A percentile compares a stretch with the other conserved stretches of the same genome.
These are phyloP conservation scores for Petunia hybrid DNA, from an alignment of 305 asterid species.

Conservation along the genomic window DNA sequence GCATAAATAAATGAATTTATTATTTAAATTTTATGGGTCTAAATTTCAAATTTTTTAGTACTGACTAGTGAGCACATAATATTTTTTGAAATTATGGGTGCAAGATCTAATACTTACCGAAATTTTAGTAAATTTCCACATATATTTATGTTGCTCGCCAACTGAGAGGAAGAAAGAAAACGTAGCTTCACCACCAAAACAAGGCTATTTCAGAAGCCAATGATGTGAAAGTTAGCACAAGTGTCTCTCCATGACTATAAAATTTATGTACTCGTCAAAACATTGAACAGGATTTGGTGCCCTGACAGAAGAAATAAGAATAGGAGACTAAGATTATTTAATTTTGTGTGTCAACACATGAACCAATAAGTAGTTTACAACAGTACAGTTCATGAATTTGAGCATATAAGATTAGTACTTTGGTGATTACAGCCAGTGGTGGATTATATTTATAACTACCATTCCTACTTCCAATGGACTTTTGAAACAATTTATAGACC, in stretches of 20 bases:
- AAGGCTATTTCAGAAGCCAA: neutral
- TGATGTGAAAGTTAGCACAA: neutral
- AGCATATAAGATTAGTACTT: neutral
- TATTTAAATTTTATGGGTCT: no score
- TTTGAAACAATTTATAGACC: neutral
- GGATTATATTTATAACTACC: neutral
- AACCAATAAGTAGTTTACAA: neutral
- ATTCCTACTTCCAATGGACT: constrained; percentile 5
- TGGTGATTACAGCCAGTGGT: neutral
- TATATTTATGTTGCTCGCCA: neutral
- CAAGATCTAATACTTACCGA: no score
- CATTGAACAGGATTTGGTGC: neutral
- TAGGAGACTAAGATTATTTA: neutral
- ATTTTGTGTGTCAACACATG: neutral
- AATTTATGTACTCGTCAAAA: neutral
- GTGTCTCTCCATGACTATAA: neutral
- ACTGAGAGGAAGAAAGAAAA: neutral
- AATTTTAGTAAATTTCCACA: no score
- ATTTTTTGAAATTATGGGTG: no score
- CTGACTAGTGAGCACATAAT: no score
- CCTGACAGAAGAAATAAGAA: neutral
- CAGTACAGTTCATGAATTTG: neutral
- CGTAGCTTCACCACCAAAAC: neutral
- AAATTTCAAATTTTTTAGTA: no score
- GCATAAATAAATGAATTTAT: no score